Evolutionary conservation across 1,284 basidiomycete species (phyloP), one percentile per base, ranked within the genome.

Genomic region (Wolfiporia cocos): DNA sequence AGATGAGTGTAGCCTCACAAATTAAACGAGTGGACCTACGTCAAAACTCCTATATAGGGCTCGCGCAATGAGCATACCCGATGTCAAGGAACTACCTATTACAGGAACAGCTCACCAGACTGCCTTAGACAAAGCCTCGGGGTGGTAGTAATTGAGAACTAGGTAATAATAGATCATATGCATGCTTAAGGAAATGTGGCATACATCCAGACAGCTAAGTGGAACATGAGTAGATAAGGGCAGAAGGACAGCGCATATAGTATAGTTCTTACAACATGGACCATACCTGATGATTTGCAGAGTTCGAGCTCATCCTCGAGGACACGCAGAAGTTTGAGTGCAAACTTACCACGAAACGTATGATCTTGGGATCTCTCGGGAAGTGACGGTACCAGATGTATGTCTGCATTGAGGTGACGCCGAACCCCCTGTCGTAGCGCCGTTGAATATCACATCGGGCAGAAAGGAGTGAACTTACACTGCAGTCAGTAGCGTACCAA

Each of bases 161-260:
- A 51, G 32, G 31, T 51, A 51, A 39, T 49, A 48, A 36, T 51
- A 51, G 12, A 45, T 39, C 44, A 49, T 45, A 28, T 51, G 49
- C 40, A 44, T 46, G 35, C 37, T 47, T 18, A 49, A 41, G 7
- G 31, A 38, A 4, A 51, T 42, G 28, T 51, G 49, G 15, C 26
- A 23, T 9, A 44, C 43, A 23, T 51, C 49, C 26, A 51, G 24
- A 17, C 14, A 14, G 1, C 49, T 50, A 18, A n/a, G n/a, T n/a
- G n/a, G n/a, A n/a, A n/a, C n/a, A n/a, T n/a, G n/a, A n/a, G n/a
- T n/a, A n/a, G n/a, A n/a, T n/a, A n/a, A n/a, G n/a, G n/a, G n/a
- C n/a, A n/a, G n/a, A n/a, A n/a, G n/a, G n/a, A n/a, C n/a, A n/a
- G n/a, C n/a, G n/a, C n/a, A n/a, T n/a, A n/a, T 5, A 28, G 6